phyloP scores from a whole-genome alignment of 106 monocot species.

The Allium cepa region DNA sequence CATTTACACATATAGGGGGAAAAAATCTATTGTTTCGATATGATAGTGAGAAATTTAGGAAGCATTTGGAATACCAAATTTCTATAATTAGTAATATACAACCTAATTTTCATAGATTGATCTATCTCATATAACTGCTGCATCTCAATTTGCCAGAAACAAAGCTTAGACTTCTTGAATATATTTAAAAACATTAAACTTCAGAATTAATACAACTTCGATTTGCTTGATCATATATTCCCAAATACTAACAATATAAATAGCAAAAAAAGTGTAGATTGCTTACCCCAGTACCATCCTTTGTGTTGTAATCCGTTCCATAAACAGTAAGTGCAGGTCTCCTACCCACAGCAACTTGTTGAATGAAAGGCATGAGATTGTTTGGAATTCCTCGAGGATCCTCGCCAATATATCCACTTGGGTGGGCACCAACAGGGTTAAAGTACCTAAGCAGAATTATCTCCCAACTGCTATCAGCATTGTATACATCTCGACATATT shows the following conservation, averaged over 20 bases:
- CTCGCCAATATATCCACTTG: conserved; percentile 85
- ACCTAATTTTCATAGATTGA: too few species aligned
- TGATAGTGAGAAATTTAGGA: too few species aligned
- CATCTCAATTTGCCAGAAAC: too few species aligned
- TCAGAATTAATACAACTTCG: too few species aligned
- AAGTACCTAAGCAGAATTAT: conserved; percentile 48
- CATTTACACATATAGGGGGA: too few species aligned
- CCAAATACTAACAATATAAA: background rate
- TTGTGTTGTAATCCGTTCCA: conserved; percentile 83
- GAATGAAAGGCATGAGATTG: conserved; percentile 94
- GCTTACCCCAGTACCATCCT: conserved; percentile 90
- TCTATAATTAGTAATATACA: too few species aligned
- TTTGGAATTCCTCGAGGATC: conserved; percentile 95
- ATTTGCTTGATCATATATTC: too few species aligned
- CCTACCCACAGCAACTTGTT: conserved; percentile 94
- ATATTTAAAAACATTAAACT: too few species aligned
- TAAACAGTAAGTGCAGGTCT: conserved; percentile 65
- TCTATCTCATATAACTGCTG: too few species aligned
- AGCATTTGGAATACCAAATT: too few species aligned
- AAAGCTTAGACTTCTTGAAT: too few species aligned
- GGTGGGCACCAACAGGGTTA: conserved; percentile 93
- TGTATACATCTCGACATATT: background rate
- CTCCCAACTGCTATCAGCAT: background rate
- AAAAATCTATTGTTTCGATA: too few species aligned
- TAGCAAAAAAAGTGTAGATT: background rate